A percentile compares a stretch with the other conserved stretches of the same genome.
phyloP scores from a whole-genome alignment of 2,329 filamentous ascomycete species.

The Xylariomycetidae sp. region DNA sequence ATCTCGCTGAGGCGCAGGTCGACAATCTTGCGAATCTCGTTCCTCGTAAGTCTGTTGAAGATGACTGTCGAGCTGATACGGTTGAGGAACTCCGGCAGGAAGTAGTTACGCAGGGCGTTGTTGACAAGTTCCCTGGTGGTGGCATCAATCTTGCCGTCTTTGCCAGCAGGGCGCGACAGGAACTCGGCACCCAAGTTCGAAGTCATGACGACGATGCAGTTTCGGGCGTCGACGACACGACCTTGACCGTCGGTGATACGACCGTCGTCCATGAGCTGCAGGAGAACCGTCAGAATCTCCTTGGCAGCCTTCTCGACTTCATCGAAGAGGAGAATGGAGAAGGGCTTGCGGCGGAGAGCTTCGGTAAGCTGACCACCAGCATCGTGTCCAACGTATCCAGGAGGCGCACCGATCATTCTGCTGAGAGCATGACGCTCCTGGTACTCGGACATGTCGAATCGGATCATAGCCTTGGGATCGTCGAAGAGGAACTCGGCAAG shows the following conservation, averaged over 20 bases:
- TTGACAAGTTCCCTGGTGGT: slow-evolving; percentile 86
- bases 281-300: slow-evolving; percentile 89
- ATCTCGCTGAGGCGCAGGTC: slow-evolving; percentile 84
- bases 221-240: slow-evolving; percentile 87
- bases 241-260: slow-evolving; percentile 98
- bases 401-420: slow-evolving; percentile 95
- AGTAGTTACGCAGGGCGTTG: slow-evolving; percentile 86
- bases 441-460: slow-evolving; percentile 99
- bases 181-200: slow-evolving; percentile 95
- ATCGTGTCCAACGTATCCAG: slow-evolving; percentile 95
- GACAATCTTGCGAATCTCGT: slow-evolving; percentile 91
- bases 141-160: slow-evolving; percentile 79
- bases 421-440: slow-evolving; percentile 94
- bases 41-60: slow-evolving; percentile 90
- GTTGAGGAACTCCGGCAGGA: slow-evolving; percentile 97
- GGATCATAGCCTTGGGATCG: slow-evolving; percentile 94
- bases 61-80: slow-evolving; percentile 94
- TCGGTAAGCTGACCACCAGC: slow-evolving; percentile 94
- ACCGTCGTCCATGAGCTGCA: slow-evolving; percentile 99
- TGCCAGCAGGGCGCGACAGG: slow-evolving; percentile 70
- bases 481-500: slow-evolving; percentile 98
- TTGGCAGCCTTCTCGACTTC: slow-evolving; percentile 99
- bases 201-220: slow-evolving; percentile 99
- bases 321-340: slow-evolving; percentile 96
- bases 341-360: slow-evolving; percentile 85